These are phyloP conservation scores for Colletotrichum sp. DNA, from an alignment of 2,329 filamentous ascomycete genomes.

Conservation along the genomic window DNA sequence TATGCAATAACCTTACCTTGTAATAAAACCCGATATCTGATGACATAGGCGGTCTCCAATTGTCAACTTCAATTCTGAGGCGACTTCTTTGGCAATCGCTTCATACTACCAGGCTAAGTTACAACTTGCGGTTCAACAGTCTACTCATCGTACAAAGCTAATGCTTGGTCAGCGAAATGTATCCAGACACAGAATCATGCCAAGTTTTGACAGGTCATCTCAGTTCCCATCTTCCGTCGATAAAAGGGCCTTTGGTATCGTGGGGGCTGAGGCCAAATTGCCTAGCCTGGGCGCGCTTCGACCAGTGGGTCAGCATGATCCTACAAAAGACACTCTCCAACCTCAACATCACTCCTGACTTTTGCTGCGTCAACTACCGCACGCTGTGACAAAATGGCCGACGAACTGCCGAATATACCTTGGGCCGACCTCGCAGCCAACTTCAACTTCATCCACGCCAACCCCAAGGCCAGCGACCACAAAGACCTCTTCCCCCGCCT, in stretches of 20 bases:
- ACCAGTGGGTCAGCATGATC: neutral
- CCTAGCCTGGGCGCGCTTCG: neutral
- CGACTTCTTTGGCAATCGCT: neutral
- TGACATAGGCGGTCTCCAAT: fast-evolving
- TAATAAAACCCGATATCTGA: fast-evolving
- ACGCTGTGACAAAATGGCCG: slow-evolving; percentile 6
- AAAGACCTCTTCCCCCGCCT: slow-evolving; percentile 14
- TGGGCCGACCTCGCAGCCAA: slow-evolving; percentile 12
- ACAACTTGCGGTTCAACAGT: neutral
- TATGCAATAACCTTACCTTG: neutral
- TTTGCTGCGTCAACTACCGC: neutral
- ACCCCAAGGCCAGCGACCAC: neutral
- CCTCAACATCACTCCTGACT: neutral
- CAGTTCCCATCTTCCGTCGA: fast-evolving
- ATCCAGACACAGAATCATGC: fast-evolving
- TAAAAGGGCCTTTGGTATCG: neutral
- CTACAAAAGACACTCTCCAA: neutral
- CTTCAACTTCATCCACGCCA: slow-evolving; percentile 3
- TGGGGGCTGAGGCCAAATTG: neutral
- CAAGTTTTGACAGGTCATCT: fast-evolving
- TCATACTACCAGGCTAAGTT: neutral
- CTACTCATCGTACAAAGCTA: neutral
- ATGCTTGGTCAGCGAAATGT: neutral
- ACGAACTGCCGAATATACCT: slow-evolving; percentile 22
- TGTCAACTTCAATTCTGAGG: neutral